Evolutionary conservation across 495 filamentous ascomycete genomes (phyloP).

Genomic region (Bathelium albidoporum): DNA sequence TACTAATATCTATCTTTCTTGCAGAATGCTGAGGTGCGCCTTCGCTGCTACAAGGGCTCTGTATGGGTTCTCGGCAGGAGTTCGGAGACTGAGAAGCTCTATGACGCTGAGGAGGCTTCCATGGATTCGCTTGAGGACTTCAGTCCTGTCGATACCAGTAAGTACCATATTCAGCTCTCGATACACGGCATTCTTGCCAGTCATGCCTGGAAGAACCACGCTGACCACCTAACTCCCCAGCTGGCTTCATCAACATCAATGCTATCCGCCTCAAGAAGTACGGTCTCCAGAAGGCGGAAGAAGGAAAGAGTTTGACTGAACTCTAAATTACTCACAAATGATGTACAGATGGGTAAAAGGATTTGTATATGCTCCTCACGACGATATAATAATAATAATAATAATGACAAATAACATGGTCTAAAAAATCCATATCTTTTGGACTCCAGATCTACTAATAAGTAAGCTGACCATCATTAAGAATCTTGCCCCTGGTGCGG

Average conservation of each 20-base stretch:
- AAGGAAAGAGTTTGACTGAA: conserved; percentile 27
- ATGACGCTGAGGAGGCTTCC: conserved; percentile 63
- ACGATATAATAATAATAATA: too few relatives aligned
- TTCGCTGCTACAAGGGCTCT: conserved; percentile 66
- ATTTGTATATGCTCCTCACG: too few relatives aligned
- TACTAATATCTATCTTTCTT: too few relatives aligned
- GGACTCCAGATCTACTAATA: too few relatives aligned
- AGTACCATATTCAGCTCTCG: neutral
- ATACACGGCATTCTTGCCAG: too few relatives aligned
- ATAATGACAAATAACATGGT: too few relatives aligned
- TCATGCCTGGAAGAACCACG: too few relatives aligned
- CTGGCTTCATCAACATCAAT: conserved; percentile 73
- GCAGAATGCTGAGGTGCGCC: conserved; percentile 46
- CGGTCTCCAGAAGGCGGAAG: conserved; percentile 53
- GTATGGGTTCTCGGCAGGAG: conserved; percentile 65
- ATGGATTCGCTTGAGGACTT: conserved; percentile 88
- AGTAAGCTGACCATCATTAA: too few relatives aligned
- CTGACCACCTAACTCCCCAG: neutral
- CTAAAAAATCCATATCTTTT: too few relatives aligned
- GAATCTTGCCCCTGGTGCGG: too few relatives aligned
- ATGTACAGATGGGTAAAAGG: too few relatives aligned
- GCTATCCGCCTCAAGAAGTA: conserved; percentile 89
- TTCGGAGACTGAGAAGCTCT: conserved; percentile 73
- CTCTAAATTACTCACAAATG: neutral
- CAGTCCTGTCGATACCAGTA: conserved; percentile 53